Base-by-base conservation (phyloP, 2,329 filamentous ascomycete genomes). In the Sporothrix mexicana region DNA sequence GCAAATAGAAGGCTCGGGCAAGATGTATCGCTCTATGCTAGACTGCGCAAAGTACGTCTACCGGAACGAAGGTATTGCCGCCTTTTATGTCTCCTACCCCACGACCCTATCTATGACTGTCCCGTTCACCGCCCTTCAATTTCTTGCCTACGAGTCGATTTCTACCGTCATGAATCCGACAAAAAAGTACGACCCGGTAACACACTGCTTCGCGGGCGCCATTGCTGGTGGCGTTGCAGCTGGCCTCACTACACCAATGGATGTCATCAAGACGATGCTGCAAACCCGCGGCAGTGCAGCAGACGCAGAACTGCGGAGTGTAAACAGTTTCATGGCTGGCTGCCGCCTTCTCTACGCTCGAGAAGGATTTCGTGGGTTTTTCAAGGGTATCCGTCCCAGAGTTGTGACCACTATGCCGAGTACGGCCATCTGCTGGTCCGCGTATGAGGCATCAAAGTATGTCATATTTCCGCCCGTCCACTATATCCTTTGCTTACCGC, bases 61-160 rank as follows among this genome's bases (percentile, higher is more conserved):
- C 84, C 90, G 88, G 78, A 91, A 90, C 70, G 96, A 99, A 83
- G 96, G 96, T 71, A 82, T 98, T 62, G 88, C 90, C 69, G 95
- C 96, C 72, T 99, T 99, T 84, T 99, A 99, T 85, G 92, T 99
- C 78, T 99, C 96, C 30, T 99, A 99, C 82, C 96, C 96, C 17
- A 99, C 96, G 23, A 99, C 96, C 2, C 86, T 99, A 41, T 97
- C 94, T 79, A 99, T 99, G 96, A 98, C 96, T 15, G 94, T 99
- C 1, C 96, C 96, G 2, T 99, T 98, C 82, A 98, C 95, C 13
- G 95, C 96, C 9, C 89, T 98, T 10, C 96, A 99, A 81, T 98
- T 99, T 82, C 93, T 97, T 80, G 94, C 95, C 72, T 99, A 99
- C 87, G 96, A 98, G 81, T 97, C 95, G 41, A 90, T 98, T 77